Evolutionary conservation across 192 early-diverging fungal genomes (phyloP).

Genomic region (Kickxella alabastrina): DNA sequence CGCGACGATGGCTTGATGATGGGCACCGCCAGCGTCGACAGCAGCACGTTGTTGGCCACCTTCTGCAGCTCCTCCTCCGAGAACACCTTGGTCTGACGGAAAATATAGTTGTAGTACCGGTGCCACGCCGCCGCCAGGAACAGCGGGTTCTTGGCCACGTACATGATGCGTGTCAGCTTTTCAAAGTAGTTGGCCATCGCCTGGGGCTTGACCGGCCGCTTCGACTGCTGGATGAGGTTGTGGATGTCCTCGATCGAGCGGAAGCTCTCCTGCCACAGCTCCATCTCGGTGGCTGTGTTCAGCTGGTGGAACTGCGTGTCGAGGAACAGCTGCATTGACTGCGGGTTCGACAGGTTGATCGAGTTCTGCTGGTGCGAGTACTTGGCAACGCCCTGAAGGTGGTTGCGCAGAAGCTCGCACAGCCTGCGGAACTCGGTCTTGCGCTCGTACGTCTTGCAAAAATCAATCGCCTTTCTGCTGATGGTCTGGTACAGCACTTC

Average conservation of each 20-base stretch:
- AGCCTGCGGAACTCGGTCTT: constrained; percentile 99
- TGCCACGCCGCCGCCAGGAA: constrained; percentile 98
- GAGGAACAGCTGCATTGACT: constrained; percentile 93
- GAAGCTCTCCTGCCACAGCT: constrained; percentile 99
- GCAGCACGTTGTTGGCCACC: constrained; percentile 87
- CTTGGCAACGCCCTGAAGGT: constrained; percentile 87
- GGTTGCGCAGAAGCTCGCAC: constrained; percentile 94
- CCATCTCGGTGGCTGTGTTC: constrained; percentile 91
- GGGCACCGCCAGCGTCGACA: constrained; percentile 94
- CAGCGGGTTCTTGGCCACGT: constrained; percentile 94
- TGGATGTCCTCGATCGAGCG: constrained; percentile 97
- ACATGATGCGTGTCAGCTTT: constrained; percentile 94
- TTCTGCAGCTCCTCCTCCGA: constrained; percentile 81
- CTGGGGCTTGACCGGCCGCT: constrained; percentile 87
- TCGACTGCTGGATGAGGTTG: constrained; percentile 82
- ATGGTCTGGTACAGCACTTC: constrained; percentile 91
- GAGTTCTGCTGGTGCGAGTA: constrained; percentile 84
- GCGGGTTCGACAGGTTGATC: constrained; percentile 93
- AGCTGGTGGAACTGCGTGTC: constrained; percentile 96
- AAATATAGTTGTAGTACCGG: constrained; percentile 78
- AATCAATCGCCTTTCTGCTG: constrained; percentile 91
- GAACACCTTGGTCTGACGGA: constrained; percentile 74
- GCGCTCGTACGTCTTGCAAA: constrained; percentile 91
- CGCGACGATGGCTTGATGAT: constrained; percentile 86
- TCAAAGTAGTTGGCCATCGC: constrained; percentile 99